Conservation (phyloP, 2,329 filamentous ascomycete genomes). For the Triangularia verruculosa region DNA sequence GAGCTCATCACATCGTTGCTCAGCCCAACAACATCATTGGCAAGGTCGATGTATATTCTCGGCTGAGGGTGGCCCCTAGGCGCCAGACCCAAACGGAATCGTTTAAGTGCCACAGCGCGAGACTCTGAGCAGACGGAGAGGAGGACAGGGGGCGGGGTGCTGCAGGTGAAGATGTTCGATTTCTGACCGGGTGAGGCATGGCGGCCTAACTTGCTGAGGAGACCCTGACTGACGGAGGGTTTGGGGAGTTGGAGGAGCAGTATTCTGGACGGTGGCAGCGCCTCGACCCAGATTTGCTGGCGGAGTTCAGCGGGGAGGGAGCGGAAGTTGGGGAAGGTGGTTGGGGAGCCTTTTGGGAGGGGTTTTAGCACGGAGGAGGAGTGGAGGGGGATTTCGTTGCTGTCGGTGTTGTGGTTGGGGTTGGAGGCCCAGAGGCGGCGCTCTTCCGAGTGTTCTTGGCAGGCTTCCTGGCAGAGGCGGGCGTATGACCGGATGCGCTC, state of each 20-base stretch:
- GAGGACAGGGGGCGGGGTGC: constrained; percentile 3
- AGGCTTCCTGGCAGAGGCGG: constrained; percentile 11
- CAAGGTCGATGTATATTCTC: constrained; percentile 13
- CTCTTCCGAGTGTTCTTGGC: constrained; percentile 10
- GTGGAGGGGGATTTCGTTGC: background rate
- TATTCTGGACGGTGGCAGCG: constrained; percentile 10
- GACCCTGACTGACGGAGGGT: background rate
- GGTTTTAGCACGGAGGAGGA: background rate
- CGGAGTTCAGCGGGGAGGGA: constrained; percentile 15
- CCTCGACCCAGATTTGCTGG: constrained; percentile 17
- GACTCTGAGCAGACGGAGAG: constrained; percentile 16
- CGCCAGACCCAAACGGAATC: constrained; percentile 17
- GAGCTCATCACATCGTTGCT: constrained; percentile 11
- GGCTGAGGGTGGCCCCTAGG: constrained; percentile 10
- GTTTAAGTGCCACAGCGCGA: constrained; percentile 10
- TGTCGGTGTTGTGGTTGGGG: background rate
- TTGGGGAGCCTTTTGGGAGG: background rate
- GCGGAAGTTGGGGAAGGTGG: constrained; percentile 14
- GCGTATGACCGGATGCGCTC: constrained; percentile 9
- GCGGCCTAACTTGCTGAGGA: background rate
- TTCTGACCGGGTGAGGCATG: too few relatives aligned
- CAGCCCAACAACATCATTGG: constrained; percentile 14
- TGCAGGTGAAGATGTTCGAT: constrained; percentile 14
- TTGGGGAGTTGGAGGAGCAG: constrained; percentile 16
- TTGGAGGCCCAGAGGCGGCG: constrained; percentile 4